Evolutionary conservation across 441 rosid genomes (phyloP), one percentile per base, ranked within the genome.

Genomic region (Erysimum pusillum): DNA sequence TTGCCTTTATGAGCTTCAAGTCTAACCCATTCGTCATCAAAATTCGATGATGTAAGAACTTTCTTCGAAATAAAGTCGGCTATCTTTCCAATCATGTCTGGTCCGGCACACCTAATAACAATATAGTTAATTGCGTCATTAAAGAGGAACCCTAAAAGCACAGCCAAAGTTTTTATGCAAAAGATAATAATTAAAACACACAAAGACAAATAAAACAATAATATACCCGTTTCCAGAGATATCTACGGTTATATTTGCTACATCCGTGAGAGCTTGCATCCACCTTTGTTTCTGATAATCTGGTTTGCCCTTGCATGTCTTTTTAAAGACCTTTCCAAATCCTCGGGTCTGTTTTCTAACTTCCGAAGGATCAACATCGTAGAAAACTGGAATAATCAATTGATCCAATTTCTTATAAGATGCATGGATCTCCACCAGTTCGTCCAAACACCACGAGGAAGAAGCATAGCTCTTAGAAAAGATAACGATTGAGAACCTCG

Each of bases 321-420:
- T 2, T 8, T 7, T 5, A 22, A 34, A 52, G 9, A 9, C 17
- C 4, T 12, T 7, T 0, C 71, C 35, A 25, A 53, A 68, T 2
- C n/a, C 14, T 14, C 41, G 52, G 0, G 1, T 68, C 49, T 54
- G 62, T 52, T 54, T 54, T 22, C 52, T 14, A 38, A 68, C 63
- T 2, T 68, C 41, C 1, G 25, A 53, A 38, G 52, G 73, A 69
- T 65, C 77, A 1, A 63, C 20, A 2, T 72, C 57, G 48, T 85
- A 83, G 75, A 80, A 85, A 70, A 85, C 36, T 0, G 88, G 84
- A 25, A 83, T 22, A 38, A 82, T 67, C 15, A 73, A 64, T 6
- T 54, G 62, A 6, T 63, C 45, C 13, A 42, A n/a, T 3, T n/a
- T 22, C 38, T 63, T 48, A 39, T 20, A 73, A 3, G 58, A 62